phyloP scores from a whole-genome alignment of 768 basidiomycete genomes.

The Favolaschia claudopus region DNA sequence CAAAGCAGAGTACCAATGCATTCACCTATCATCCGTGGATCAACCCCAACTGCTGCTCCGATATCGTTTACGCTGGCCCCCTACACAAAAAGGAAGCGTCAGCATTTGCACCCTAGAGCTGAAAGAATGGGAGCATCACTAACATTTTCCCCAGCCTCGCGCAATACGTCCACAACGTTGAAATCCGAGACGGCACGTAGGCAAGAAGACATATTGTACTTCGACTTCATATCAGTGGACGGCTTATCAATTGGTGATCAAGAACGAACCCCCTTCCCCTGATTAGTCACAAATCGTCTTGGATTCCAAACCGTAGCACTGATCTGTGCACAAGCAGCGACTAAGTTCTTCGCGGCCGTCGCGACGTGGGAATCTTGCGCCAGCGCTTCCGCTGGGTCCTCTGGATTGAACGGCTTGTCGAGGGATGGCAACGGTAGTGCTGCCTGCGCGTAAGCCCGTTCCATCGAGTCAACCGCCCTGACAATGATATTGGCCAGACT shows the following conservation, averaged over 20 bases:
- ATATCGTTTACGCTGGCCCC: slow-evolving; percentile 40
- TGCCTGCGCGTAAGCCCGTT: not conserved
- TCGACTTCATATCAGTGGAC: not conserved
- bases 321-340: slow-evolving; percentile 28
- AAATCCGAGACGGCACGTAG: slow-evolving; percentile 25
- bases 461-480: slow-evolving; percentile 17
- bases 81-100: not conserved
- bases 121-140: not conserved
- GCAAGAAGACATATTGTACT: slow-evolving; percentile 29
- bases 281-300: not conserved
- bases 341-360: slow-evolving; percentile 12
- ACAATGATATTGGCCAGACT: slow-evolving; percentile 19
- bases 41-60: slow-evolving; percentile 28
- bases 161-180: slow-evolving; percentile 40
- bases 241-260: not conserved
- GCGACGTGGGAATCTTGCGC: slow-evolving; percentile 10
- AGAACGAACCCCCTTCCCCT: slow-evolving; percentile 18
- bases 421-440: slow-evolving; percentile 6
- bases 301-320: slow-evolving; percentile 23
- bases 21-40: slow-evolving; percentile 37
- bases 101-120: slow-evolving; percentile 34
- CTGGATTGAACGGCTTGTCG: slow-evolving; percentile 15
- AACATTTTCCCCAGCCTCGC: slow-evolving; percentile 34
- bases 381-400: slow-evolving; percentile 11
- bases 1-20: not conserved